Evolutionary conservation across 345 rosid species (phyloP).

Genomic region (Linum trigynum): DNA sequence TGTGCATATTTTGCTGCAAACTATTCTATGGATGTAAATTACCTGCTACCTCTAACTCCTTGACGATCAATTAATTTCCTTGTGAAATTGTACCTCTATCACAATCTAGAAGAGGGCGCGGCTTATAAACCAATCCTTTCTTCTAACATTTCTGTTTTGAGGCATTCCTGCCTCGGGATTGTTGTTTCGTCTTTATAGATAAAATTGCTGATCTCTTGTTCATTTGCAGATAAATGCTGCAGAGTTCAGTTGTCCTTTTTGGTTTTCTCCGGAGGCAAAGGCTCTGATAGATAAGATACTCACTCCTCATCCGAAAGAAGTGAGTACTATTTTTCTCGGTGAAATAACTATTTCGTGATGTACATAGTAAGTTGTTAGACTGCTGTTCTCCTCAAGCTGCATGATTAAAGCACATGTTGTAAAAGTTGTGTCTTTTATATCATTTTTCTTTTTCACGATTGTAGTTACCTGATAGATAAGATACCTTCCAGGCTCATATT

Average conservation of each 20-base stretch:
- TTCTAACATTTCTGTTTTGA: too few species aligned
- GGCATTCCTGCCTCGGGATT: too few species aligned
- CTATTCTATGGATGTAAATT: too few species aligned
- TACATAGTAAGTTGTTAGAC: background rate
- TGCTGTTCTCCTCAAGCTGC: too few species aligned
- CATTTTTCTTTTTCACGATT: background rate
- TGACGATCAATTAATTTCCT: too few species aligned
- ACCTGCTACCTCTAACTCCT: too few species aligned
- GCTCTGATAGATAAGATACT: slow-evolving; percentile 64
- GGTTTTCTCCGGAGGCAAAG: slow-evolving; percentile 72
- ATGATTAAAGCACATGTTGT: background rate
- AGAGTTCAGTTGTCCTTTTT: slow-evolving; percentile 60
- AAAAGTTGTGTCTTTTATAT: background rate
- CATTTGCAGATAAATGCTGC: slow-evolving; percentile 60
- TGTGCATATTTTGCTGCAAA: background rate
- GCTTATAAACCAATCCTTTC: background rate
- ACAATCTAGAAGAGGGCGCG: background rate
- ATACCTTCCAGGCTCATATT: too few species aligned
- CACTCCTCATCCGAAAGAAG: slow-evolving; percentile 66
- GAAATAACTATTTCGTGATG: background rate
- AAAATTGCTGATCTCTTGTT: background rate
- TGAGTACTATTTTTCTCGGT: slow-evolving; percentile 40
- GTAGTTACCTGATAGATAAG: too few species aligned
- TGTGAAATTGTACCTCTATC: background rate
- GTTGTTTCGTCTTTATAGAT: background rate